Conservation (phyloP, 2,329 filamentous ascomycete species). For the Fusarium sp. region DNA sequence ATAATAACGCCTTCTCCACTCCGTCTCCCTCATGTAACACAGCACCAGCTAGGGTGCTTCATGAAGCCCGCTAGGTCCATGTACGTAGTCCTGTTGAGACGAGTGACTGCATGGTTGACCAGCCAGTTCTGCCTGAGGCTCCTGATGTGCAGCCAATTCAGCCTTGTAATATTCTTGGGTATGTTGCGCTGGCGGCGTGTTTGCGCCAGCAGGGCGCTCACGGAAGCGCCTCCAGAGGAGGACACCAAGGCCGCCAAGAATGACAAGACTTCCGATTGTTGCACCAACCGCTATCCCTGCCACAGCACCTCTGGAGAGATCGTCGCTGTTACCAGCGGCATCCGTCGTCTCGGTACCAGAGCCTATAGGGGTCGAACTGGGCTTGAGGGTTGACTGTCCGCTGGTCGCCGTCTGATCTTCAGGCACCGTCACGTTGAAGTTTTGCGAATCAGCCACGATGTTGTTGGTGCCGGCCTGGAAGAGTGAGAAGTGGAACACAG, state of each 20-base stretch:
- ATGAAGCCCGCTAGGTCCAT: constrained; percentile 27
- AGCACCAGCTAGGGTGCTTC: constrained; percentile 19
- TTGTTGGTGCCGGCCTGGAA: constrained; percentile 22
- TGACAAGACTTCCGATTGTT: constrained; percentile 29
- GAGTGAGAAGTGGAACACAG: constrained; percentile 36
- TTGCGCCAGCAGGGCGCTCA: constrained; percentile 22
- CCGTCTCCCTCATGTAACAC: not conserved
- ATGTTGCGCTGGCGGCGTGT: constrained; percentile 12
- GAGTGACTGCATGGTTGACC: constrained; percentile 25
- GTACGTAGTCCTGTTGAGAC: constrained; percentile 6
- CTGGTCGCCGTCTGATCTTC: constrained; percentile 8
- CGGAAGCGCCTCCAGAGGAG: constrained; percentile 37
- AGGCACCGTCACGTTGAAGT: constrained; percentile 39
- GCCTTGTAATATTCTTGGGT: constrained; percentile 28
- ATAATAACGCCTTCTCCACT: not conserved
- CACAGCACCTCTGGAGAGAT: constrained; percentile 39
- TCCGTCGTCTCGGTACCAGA: constrained; percentile 4
- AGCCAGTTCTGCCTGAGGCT: constrained; percentile 15
- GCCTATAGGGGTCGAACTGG: constrained; percentile 7
- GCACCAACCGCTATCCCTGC: constrained; percentile 44
- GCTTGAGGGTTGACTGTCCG: not conserved
- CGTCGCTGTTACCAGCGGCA: not conserved
- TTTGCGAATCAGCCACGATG: constrained; percentile 25
- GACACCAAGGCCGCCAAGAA: constrained; percentile 37
- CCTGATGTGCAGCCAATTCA: not conserved